Evolutionary conservation across 768 basidiomycete genomes (phyloP).

Genomic region (Termitomyces sp.): DNA sequence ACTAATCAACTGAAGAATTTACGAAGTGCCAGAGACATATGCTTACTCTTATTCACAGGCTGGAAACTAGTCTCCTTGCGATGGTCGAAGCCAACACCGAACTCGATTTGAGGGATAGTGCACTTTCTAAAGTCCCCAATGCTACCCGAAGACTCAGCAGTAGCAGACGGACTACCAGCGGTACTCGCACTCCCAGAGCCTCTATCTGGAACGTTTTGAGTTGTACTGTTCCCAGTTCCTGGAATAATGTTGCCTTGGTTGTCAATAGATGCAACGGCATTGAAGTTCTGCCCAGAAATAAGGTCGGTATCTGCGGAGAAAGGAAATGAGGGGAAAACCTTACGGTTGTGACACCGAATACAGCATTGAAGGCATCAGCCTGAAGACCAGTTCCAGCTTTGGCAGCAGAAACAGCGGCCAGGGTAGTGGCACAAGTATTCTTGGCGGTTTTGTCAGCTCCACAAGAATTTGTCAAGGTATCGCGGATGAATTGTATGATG

Average conservation of each 20-base stretch:
- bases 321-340: not conserved
- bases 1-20: not conserved
- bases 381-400: slow-evolving; percentile 41
- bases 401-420: slow-evolving; percentile 34
- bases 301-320: not conserved
- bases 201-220: slow-evolving; percentile 10
- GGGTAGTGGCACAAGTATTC: slow-evolving; percentile 38
- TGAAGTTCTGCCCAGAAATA: slow-evolving; percentile 29
- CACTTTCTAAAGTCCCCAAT: slow-evolving; percentile 47
- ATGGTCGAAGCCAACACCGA: slow-evolving; percentile 48
- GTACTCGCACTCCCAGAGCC: slow-evolving; percentile 10
- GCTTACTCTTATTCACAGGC: slow-evolving; percentile 39
- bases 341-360: slow-evolving; percentile 35
- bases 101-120: slow-evolving; percentile 47
- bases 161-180: slow-evolving; percentile 12
- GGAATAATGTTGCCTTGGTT: slow-evolving; percentile 30
- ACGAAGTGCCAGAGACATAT: not conserved
- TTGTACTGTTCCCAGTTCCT: slow-evolving; percentile 18
- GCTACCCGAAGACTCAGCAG: slow-evolving; percentile 13
- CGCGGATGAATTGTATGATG: slow-evolving; percentile 55
- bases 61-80: slow-evolving; percentile 50
- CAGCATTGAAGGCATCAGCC: slow-evolving; percentile 47
- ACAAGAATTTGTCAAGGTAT: slow-evolving; percentile 46
- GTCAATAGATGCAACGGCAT: slow-evolving; percentile 28
- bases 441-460: slow-evolving; percentile 49